Evolutionary conservation across 108 stramenopile genomes (phyloP).

Genomic region (Cyclotella distinguenda): DNA sequence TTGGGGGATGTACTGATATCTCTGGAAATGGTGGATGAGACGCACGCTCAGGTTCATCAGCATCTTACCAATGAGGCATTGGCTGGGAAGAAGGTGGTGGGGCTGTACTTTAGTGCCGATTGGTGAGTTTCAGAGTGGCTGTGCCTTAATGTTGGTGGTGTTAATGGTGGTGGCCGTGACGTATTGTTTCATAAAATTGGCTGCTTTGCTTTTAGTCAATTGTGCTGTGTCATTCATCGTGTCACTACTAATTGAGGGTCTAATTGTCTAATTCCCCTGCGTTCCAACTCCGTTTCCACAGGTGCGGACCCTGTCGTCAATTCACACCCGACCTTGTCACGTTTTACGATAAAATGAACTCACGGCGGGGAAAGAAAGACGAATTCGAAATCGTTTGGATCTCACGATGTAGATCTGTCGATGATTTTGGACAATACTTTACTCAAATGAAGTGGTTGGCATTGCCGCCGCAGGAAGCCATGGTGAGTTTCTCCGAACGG

Average conservation of each 20-base stretch:
- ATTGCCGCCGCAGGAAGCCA: constrained; percentile 79
- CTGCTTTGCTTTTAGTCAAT: too few species aligned
- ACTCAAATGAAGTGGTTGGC: constrained; percentile 90
- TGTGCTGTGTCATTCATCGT: too few species aligned
- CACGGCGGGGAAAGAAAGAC: constrained; percentile 68
- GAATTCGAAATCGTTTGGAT: constrained; percentile 90
- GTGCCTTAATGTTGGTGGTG: background rate
- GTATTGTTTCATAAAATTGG: too few species aligned
- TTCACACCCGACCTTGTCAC: constrained; percentile 89
- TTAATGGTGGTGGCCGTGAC: too few species aligned
- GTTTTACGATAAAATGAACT: constrained; percentile 87
- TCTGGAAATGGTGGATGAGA: constrained; percentile 74
- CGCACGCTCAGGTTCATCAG: constrained; percentile 60
- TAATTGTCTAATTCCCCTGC: too few species aligned
- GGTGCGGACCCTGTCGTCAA: constrained; percentile 87
- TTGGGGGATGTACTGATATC: constrained; percentile 71
- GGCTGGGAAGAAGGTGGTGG: constrained; percentile 80
- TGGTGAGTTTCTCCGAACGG: constrained; percentile 23
- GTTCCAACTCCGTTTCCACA: constrained; percentile 7
- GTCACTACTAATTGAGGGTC: too few species aligned
- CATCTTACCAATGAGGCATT: constrained; percentile 79
- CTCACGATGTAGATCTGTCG: constrained; percentile 75
- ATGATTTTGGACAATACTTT: constrained; percentile 87
- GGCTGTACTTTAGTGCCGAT: constrained; percentile 82
- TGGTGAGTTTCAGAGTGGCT: constrained; percentile 40